Percentiles rank a stretch among this genome's conserved stretches.
Evolutionary conservation across 768 basidiomycete genomes (phyloP).

Genomic region (Cystoderma amianthinum): DNA sequence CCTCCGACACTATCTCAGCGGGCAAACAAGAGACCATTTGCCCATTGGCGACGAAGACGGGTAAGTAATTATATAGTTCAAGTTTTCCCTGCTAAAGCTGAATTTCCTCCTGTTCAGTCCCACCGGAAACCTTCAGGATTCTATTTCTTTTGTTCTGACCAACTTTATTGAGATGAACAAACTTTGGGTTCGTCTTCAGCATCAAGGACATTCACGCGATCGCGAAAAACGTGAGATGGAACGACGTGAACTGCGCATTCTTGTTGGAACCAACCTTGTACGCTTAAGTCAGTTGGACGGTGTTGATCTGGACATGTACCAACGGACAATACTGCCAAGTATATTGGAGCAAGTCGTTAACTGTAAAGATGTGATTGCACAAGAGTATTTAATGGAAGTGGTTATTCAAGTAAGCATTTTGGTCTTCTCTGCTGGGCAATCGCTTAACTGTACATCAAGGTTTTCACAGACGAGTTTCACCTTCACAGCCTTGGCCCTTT

Average conservation of each 20-base stretch:
- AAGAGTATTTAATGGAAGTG: constrained; percentile 99
- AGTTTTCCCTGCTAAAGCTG: too few relatives aligned
- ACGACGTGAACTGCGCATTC: constrained; percentile 87
- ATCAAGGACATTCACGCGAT: constrained; percentile 95
- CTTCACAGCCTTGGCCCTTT: constrained; percentile 94
- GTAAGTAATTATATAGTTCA: constrained; percentile 33
- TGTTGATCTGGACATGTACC: constrained; percentile 92
- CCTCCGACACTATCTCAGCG: constrained; percentile 92
- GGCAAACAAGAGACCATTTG: constrained; percentile 94
- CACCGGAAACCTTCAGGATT: constrained; percentile 87
- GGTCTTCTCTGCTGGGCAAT: not conserved
- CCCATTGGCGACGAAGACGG: constrained; percentile 81
- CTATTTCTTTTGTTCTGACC: constrained; percentile 90
- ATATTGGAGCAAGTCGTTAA: constrained; percentile 96
- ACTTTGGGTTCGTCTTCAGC: constrained; percentile 97
- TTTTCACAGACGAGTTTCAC: constrained; percentile 98
- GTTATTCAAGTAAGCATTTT: constrained; percentile 80
- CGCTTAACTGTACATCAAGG: constrained; percentile 34
- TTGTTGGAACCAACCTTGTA: constrained; percentile 97
- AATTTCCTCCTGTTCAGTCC: too few relatives aligned
- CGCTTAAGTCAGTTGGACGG: constrained; percentile 93
- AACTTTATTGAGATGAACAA: constrained; percentile 99
- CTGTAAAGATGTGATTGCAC: constrained; percentile 97
- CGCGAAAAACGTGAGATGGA: constrained; percentile 97
- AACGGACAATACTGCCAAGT: constrained; percentile 78